A percentile compares a stretch with the other conserved stretches of the same genome.
Evolutionary conservation across 116 monocot genomes (phyloP).

Genomic region (Dioscorea cayenensis): DNA sequence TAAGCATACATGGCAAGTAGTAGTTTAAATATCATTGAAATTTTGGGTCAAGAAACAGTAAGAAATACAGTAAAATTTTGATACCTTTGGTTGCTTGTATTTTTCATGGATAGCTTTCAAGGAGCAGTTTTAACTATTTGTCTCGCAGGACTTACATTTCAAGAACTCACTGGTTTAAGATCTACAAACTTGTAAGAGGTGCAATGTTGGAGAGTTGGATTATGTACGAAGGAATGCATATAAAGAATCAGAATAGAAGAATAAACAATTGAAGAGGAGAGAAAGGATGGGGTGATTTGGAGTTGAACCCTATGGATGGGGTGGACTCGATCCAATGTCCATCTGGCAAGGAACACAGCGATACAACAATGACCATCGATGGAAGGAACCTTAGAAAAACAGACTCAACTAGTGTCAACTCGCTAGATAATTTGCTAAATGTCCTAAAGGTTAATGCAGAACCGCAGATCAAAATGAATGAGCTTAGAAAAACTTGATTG

Average conservation of each 20-base stretch:
- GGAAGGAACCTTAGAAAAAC: constrained; percentile 67
- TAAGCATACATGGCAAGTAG: background rate
- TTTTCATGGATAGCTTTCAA: constrained; percentile 64
- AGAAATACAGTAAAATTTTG: background rate
- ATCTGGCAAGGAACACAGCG: constrained; percentile 77
- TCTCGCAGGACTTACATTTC: constrained; percentile 50
- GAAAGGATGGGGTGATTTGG: background rate
- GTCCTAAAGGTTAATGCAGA: constrained; percentile 35
- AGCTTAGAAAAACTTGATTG: background rate
- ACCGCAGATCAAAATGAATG: constrained; percentile 21
- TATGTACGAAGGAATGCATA: constrained; percentile 18
- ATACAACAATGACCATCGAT: constrained; percentile 54
- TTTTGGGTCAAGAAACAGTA: background rate
- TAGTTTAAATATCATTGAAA: background rate
- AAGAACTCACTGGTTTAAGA: constrained; percentile 32
- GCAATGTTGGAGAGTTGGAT: constrained; percentile 52
- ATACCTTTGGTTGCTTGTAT: too few species aligned
- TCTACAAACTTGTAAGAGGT: constrained; percentile 46
- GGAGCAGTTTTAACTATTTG: constrained; percentile 31
- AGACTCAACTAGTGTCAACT: constrained; percentile 64
- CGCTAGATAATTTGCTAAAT: constrained; percentile 82
- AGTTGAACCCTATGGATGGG: constrained; percentile 56
- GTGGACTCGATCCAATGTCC: constrained; percentile 67
- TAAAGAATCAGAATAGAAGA: background rate
- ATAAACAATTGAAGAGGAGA: background rate